A percentile compares a stretch with the other conserved stretches of the same genome.
Conservation (phyloP, 306 rosid species). For the Fragaria ananassa region DNA sequence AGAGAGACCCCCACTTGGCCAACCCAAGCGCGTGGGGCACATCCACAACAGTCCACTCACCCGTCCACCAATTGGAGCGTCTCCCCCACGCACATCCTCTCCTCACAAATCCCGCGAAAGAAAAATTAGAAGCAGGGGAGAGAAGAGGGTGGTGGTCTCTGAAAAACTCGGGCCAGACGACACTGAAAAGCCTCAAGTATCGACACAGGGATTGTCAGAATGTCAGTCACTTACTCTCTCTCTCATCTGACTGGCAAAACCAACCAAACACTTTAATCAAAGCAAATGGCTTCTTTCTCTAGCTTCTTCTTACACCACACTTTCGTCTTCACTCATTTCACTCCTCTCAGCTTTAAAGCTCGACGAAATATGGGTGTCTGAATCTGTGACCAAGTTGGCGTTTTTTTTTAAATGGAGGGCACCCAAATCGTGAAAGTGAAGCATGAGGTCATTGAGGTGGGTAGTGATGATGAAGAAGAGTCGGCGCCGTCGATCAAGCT, state of each 20-base stretch:
- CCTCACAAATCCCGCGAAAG: not conserved
- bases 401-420: not conserved
- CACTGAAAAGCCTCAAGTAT: conserved; percentile 5
- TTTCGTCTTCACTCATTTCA: not conserved
- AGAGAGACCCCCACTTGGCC: not conserved
- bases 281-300: not conserved
- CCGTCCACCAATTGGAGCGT: conserved; percentile 8
- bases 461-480: not conserved
- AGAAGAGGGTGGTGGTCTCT: not conserved
- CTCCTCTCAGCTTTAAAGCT: not conserved
- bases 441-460: not conserved
- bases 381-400: not conserved
- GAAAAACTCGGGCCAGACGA: conserved; percentile 9
- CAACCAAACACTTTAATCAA: conserved; percentile 1
- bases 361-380: not conserved
- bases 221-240: not conserved
- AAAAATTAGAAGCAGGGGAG: too few species aligned
- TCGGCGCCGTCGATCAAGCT: conserved; percentile 23
- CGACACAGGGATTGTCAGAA: conserved; percentile 9
- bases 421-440: not conserved
- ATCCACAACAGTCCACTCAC: not conserved
- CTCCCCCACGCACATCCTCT: not conserved
- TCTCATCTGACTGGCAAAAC: not conserved
- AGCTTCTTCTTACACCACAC: not conserved
- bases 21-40: conserved; percentile 21